Base-by-base conservation (phyloP, 2,329 filamentous ascomycete species). In the Hypoxylon sp. region DNA sequence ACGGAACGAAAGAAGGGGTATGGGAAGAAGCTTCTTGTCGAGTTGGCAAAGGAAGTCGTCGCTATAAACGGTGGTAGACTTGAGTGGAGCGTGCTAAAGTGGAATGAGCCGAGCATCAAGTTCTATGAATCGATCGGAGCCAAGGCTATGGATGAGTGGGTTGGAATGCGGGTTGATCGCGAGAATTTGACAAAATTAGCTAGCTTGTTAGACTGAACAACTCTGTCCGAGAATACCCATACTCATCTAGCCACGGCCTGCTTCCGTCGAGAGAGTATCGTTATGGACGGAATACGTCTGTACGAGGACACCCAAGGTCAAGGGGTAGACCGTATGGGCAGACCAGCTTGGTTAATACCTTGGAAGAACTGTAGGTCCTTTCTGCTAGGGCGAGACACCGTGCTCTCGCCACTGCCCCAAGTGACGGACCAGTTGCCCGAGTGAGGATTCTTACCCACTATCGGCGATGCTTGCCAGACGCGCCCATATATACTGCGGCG, bases 71-170 rank as follows among this genome's bases (percentile, higher is more conserved):
- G 94, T 0, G 90, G 86, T 6, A 85, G 95, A 65, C 81, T 98
- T 61, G 94, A 98, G 77, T 98, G 95, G 95, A 90, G 87, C 72
- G 96, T 97, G 70, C 81, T 98, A 74, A 95, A 93, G 82, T 97
- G 94, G 94, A 98, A 98, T 77, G 88, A 93, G 83, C 92, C 93
- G 6, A 94, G 92, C 78, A 92, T 98, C 82, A 85, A 90, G 74
- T 98, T 98, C 77, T 98, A 98, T 78, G 85, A 90, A 80, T 86
- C 83, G 65, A 86, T 90, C 57, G 92, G 93, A 0, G 92, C 92
- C 1, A 84, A 81, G 72, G 82, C 83, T 71, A 89, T 91, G 90
- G 82, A 84, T 67, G 90, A 92, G 65, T 95, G 92, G 92, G 86
- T 93, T 14, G 88, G 88, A 1, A 90, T 95, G 88, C 86, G 92